Evolutionary conservation across 2,329 filamentous ascomycete genomes (phyloP).

Genomic region (Fusarium sp.): DNA sequence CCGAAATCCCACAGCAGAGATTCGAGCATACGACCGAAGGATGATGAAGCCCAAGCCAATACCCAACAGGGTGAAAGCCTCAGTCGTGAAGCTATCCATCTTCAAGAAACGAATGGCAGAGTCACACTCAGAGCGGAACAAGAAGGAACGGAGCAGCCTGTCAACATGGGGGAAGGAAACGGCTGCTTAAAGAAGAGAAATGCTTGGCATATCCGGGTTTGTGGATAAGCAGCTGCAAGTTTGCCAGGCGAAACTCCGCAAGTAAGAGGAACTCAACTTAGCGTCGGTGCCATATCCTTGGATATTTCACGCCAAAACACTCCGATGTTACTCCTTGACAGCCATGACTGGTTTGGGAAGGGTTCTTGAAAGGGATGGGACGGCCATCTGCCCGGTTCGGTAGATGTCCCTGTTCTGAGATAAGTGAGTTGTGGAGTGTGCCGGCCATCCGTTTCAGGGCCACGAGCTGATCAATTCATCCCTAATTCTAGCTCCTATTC

Average conservation of each 20-base stretch:
- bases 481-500: constrained; percentile 2
- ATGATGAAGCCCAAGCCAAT: constrained; percentile 51
- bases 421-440: background rate
- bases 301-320: background rate
- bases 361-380: background rate
- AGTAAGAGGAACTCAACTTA: constrained; percentile 3
- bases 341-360: background rate
- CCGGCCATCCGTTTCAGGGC: background rate
- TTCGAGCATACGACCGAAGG: constrained; percentile 52
- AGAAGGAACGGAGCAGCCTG: background rate
- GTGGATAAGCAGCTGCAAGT: background rate
- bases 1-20: constrained; percentile 48
- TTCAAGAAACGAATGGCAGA: background rate
- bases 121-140: background rate
- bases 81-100: constrained; percentile 46
- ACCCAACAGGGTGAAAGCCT: constrained; percentile 52
- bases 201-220: background rate
- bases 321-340: background rate
- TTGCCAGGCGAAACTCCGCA: background rate
- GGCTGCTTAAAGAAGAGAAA: background rate
- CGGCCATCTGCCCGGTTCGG: background rate
- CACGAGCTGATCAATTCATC: constrained; percentile 4
- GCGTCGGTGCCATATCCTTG: background rate
- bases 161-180: background rate
- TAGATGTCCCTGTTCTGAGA: background rate